Evolutionary conservation across 345 rosid genomes (phyloP).

Genomic region (Gossypium bickii): DNA sequence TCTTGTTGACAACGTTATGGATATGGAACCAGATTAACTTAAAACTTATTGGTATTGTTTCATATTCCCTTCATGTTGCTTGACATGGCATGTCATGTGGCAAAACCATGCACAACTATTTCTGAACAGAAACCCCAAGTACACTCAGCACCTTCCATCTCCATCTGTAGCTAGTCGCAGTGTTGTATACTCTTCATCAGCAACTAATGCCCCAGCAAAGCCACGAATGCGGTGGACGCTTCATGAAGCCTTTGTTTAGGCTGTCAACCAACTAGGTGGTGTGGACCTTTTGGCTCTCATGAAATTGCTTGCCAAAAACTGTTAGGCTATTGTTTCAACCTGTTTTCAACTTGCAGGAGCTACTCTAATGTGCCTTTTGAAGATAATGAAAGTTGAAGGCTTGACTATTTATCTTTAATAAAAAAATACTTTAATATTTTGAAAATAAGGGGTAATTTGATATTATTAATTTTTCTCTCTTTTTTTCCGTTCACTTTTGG

Average conservation of each 20-base stretch:
- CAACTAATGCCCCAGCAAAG: conserved; percentile 57
- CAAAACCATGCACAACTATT: conserved; percentile 20
- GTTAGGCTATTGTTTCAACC: conserved; percentile 13
- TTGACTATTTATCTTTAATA: conserved; percentile 63
- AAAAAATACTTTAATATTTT: too few species aligned
- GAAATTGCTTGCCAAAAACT: not conserved
- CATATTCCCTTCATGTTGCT: conserved; percentile 27
- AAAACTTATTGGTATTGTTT: not conserved
- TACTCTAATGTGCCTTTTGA: conserved; percentile 79
- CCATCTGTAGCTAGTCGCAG: conserved; percentile 45
- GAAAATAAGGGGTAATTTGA: too few species aligned
- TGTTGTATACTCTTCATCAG: conserved; percentile 44
- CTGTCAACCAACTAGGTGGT: conserved; percentile 85
- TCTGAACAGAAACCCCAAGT: conserved; percentile 36
- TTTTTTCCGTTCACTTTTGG: too few species aligned
- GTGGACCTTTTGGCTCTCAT: conserved; percentile 17
- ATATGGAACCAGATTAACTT: conserved; percentile 38
- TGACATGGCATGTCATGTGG: conserved; percentile 51
- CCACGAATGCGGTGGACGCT: conserved; percentile 94
- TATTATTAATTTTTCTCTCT: too few species aligned
- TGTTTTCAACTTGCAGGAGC: conserved; percentile 52
- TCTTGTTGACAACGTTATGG: conserved; percentile 41
- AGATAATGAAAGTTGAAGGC: conserved; percentile 77
- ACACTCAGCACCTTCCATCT: conserved; percentile 42
- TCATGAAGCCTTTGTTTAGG: conserved; percentile 89